Evolutionary conservation across 495 filamentous ascomycete genomes (phyloP).

Genomic region (Jackrogersella multiformis): DNA sequence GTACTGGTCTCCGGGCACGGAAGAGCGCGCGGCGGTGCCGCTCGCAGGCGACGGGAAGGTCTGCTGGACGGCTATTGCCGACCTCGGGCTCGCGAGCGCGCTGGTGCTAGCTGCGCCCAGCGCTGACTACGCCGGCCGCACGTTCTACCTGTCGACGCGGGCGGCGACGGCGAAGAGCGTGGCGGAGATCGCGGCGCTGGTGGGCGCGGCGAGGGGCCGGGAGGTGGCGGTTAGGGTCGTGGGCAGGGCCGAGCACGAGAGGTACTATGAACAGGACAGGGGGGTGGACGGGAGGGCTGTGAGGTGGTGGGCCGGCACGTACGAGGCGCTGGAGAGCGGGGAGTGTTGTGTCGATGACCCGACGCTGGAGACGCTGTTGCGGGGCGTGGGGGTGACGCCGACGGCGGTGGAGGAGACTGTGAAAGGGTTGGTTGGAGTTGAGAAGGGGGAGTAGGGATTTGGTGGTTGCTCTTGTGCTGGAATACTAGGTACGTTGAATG

Average conservation of each 20-base stretch:
- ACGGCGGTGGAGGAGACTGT: conserved; percentile 47
- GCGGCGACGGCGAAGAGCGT: conserved; percentile 43
- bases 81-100: conserved; percentile 55
- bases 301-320: conserved; percentile 58
- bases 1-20: conserved; percentile 57
- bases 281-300: conserved; percentile 47
- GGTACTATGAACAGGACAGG: conserved; percentile 50
- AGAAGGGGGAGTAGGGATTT: neutral
- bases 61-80: conserved; percentile 56
- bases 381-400: conserved; percentile 47
- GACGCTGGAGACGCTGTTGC: conserved; percentile 51
- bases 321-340: conserved; percentile 52
- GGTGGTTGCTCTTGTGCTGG: neutral
- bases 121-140: conserved; percentile 48
- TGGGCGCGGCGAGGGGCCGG: conserved; percentile 40
- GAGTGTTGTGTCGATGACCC: conserved; percentile 56
- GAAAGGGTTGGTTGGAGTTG: neutral
- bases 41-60: conserved; percentile 54
- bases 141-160: conserved; percentile 50
- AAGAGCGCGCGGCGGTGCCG: conserved; percentile 45
- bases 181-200: conserved; percentile 48
- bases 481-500: no score
- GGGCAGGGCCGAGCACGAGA: conserved; percentile 48
- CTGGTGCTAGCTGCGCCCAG: conserved; percentile 42
- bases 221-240: conserved; percentile 40